Evolutionary conservation across 139 green algal genomes (phyloP), one percentile per base, ranked within the genome.

Genomic region (Eudorina sp.): DNA sequence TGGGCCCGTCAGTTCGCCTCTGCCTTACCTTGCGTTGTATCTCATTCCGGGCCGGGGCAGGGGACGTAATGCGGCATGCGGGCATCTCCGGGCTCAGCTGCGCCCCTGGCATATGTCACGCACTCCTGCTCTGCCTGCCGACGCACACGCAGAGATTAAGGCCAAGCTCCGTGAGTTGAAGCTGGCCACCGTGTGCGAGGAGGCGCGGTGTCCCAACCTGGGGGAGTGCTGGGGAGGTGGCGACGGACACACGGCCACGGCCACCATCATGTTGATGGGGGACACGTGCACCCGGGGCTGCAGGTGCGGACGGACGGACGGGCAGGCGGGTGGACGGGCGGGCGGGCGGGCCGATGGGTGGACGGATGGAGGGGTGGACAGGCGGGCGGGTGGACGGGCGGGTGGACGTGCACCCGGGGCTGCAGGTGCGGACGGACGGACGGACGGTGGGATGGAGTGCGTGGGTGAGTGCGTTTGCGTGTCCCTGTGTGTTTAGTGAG

Each of bases 191-290:
- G 97, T 87, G 81, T 87, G 81, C 7, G 81, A 87, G 81, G 81
- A 87, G 81, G 81, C 81, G 27, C 60, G 90, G 40, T 98, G 98
- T 90, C 98, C 98, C 29, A 99, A 99, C 93, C 96, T 99, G 64
- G 98, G 98, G 16, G 98, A 99, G 92, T 99, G 97, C 92, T 98
- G 96, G 96, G 92, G 95, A 38, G 96, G 96, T 14, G 96, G 93
- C 8, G 98, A 99, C 45, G 97, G 96, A 34, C 93, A 97, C 84
- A 97, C 96, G 18, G 98, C 97, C 27, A 99, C 98, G 21, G 98
- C 98, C n/a, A 99, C 98, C 45, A 99, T 99, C 93, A 99, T 99
- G 98, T 92, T 99, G 27, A 98, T 99, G 96, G 96, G 97, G 0
- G 97, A 99, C 92, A 99, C 97, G 2, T 99, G 97, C 93, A 99